Conservation (phyloP, 2,329 filamentous ascomycete species). For the Penicillium sp. region DNA sequence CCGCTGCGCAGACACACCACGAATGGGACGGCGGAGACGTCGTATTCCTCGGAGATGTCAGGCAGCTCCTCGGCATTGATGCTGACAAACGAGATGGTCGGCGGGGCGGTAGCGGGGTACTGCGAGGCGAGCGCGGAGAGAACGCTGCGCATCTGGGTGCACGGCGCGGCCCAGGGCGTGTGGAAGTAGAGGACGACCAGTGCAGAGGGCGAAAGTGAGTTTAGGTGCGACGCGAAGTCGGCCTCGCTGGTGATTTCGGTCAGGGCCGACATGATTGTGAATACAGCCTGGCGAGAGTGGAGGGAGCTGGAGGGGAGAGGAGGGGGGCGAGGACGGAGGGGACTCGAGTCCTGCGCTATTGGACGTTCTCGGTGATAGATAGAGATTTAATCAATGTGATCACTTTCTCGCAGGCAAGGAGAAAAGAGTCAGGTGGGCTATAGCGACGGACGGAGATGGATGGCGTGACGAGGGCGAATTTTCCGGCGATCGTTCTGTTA, state of each 20-base stretch:
- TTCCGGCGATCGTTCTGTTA: conserved; percentile 27
- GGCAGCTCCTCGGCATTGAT: conserved; percentile 93
- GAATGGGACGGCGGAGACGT: conserved; percentile 91
- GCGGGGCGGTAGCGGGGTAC: conserved; percentile 67
- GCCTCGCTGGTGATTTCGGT: conserved; percentile 66
- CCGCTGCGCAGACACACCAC: conserved; percentile 77
- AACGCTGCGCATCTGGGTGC: conserved; percentile 87
- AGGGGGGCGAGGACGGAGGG: conserved; percentile 7
- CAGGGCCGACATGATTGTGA: conserved; percentile 77
- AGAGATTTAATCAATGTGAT: no score
- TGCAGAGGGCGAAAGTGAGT: conserved; percentile 63
- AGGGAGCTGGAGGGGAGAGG: not conserved
- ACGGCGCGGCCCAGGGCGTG: conserved; percentile 93
- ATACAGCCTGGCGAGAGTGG: conserved; percentile 24
- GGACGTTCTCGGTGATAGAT: no score
- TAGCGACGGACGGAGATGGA: conserved; percentile 20
- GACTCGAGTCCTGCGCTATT: not conserved
- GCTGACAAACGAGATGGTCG: conserved; percentile 74
- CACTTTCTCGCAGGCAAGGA: not conserved
- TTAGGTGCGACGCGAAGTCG: conserved; percentile 49
- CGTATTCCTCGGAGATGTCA: conserved; percentile 86
- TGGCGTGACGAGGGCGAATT: conserved; percentile 26
- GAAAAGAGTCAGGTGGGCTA: not conserved
- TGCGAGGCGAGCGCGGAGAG: conserved; percentile 81
- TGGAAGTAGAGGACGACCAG: conserved; percentile 91